phyloP scores from a whole-genome alignment of 2,329 filamentous ascomycete genomes.

The Pestalotiopsis sp. region DNA sequence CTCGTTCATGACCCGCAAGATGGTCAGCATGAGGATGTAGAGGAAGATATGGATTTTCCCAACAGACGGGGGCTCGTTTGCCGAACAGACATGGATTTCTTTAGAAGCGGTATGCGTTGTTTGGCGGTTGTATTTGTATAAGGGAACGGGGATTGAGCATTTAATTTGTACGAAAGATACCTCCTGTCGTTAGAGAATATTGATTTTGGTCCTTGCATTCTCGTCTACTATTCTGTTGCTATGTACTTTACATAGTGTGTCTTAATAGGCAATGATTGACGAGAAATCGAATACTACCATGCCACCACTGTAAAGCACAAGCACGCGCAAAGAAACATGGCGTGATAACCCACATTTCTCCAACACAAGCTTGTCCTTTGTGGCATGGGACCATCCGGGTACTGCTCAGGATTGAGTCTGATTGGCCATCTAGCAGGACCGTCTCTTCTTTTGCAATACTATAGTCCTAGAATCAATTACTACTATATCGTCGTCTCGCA shows the following conservation, averaged over 20 bases:
- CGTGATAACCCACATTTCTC: not conserved
- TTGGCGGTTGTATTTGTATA: not conserved
- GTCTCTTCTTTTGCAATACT: not conserved
- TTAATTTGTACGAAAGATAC: not conserved
- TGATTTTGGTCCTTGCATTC: not conserved
- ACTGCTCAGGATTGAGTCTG: not conserved
- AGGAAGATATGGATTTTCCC: not conserved
- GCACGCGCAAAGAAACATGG: not conserved
- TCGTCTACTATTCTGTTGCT: not conserved
- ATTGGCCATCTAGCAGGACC: not conserved
- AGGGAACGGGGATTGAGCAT: not conserved
- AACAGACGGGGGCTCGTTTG: not conserved
- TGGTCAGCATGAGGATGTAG: constrained; percentile 4
- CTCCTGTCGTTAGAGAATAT: not conserved
- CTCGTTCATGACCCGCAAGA: not conserved
- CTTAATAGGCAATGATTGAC: not conserved
- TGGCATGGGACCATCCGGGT: not conserved
- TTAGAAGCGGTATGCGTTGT: not conserved
- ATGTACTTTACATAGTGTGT: not conserved
- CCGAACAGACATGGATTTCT: not conserved
- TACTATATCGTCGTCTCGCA: not conserved
- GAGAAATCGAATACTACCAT: not conserved
- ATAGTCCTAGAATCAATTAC: not conserved
- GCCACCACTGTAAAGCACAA: not conserved
- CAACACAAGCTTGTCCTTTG: not conserved